Evolutionary conservation across 257 asterid genomes (phyloP).

Genomic region (Ophiorrhiza pumila): DNA sequence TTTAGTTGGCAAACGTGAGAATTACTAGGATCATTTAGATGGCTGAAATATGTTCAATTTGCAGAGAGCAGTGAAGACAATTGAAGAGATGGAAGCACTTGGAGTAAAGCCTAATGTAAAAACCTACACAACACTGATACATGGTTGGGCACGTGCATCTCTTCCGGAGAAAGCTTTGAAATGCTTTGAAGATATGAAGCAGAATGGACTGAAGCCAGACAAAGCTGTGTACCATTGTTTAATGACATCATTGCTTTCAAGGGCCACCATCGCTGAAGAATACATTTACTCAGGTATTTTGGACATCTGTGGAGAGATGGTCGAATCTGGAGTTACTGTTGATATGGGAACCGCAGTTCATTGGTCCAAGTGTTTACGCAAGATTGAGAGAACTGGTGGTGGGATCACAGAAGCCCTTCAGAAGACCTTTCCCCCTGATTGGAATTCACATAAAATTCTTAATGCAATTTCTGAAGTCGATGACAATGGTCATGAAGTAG

Average conservation of each 20-base stretch:
- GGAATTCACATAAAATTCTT: constrained; percentile 74
- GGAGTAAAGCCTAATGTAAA: constrained; percentile 81
- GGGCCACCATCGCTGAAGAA: constrained; percentile 85
- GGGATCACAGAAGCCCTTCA: constrained; percentile 83
- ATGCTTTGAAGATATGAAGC: constrained; percentile 89
- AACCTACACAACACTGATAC: constrained; percentile 87
- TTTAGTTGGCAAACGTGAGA: background rate
- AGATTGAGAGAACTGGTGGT: constrained; percentile 82
- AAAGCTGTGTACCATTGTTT: constrained; percentile 94
- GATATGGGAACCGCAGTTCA: constrained; percentile 99
- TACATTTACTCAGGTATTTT: constrained; percentile 60
- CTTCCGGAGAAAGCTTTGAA: constrained; percentile 92
- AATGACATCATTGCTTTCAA: constrained; percentile 81
- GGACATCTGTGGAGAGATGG: constrained; percentile 70
- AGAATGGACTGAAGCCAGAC: constrained; percentile 68
- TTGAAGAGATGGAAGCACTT: constrained; percentile 72
- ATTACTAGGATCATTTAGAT: background rate
- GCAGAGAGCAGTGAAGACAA: constrained; percentile 74
- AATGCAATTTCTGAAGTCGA: constrained; percentile 36
- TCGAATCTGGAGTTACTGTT: constrained; percentile 46
- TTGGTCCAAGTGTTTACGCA: constrained; percentile 82
- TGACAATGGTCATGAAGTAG: constrained; percentile 28
- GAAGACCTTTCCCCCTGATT: constrained; percentile 94
- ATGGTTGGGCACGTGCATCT: constrained; percentile 96
- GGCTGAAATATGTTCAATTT: background rate